phyloP scores from a whole-genome alignment of 345 rosid species.

The Iberis pinnata region DNA sequence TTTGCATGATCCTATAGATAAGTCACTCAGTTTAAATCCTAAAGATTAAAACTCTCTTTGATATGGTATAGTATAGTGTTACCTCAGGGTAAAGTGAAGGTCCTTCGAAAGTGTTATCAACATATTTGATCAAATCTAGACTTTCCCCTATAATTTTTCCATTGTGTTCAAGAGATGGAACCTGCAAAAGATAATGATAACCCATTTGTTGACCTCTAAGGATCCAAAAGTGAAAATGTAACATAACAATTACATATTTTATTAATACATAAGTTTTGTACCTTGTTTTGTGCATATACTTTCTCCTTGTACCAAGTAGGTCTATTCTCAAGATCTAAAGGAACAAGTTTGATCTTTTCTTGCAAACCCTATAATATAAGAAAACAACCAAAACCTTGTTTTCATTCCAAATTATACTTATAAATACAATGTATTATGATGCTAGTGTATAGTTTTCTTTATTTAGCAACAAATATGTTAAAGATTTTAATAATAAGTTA shows the following conservation, averaged over 20 bases:
- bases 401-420: neutral
- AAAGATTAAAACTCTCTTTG: no score
- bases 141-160: constrained; percentile 84
- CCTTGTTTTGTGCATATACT: constrained; percentile 78
- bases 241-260: no score
- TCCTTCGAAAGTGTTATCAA: constrained; percentile 81
- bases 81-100: constrained; percentile 65
- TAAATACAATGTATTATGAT: no score
- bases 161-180: constrained; percentile 87
- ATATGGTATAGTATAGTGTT: constrained; percentile 15
- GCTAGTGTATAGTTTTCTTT: no score
- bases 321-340: constrained; percentile 61
- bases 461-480: no score
- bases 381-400: neutral
- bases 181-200: constrained; percentile 32
- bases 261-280: constrained; percentile 17
- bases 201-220: neutral
- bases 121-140: constrained; percentile 66
- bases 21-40: no score
- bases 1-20: constrained; percentile 47
- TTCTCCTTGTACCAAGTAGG: constrained; percentile 90
- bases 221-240: neutral
- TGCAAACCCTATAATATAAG: constrained; percentile 53
- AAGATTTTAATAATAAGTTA: no score
- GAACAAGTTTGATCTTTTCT: constrained; percentile 70